Base-by-base conservation (phyloP, 768 basidiomycete species). In the Nidularia pulvinata region DNA sequence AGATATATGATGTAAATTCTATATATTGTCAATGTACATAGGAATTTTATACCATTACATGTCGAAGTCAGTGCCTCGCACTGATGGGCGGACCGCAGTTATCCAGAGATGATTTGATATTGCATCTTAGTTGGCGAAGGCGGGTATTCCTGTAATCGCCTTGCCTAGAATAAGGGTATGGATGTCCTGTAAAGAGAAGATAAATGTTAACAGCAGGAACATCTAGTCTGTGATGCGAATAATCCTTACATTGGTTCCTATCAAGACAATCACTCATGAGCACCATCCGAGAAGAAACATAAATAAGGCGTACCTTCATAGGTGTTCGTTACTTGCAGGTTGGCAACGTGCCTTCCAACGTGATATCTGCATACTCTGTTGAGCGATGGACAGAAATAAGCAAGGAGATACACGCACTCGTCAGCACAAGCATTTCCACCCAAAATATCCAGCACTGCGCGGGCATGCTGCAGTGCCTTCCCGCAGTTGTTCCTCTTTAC, bases 401-500 rank as follows among this genome's bases (percentile, higher is more conserved):
- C 45, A 30, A 33, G 25, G 37, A 10, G n/a, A 39, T n/a, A 33
- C 35, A 43, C 88, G 63, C 60, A 96, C 91, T 98, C 96, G 62
- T 98, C 95, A 33, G 91, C 79, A 50, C 85, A 87, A 3, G 94
- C 95, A 69, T 98, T 98, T 2, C 96, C 96, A 30, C 96, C 96
- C 45, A 98, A 75, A 36, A 97, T 89, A 63, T 98, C 96, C 62
- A 98, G 69, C 44, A 98, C 75, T 53, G 83, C 73, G 33, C 96
- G 78, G 4, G 91, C 74, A 57, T 97, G 92, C 59, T 89, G 76
- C 49, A 98, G 74, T 1, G 96, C 95, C 73, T 95, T 95, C 11
- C 93, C 93, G 61, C 93, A 95, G 61, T 98, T 98, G 64, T 98
- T 98, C 59, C 92, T 82, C 79, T 98, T 98, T 55, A 98, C 79